These are phyloP conservation scores for Coemansia sp. DNA, from an alignment of 192 early-diverging fungal species.

Conservation along the genomic window DNA sequence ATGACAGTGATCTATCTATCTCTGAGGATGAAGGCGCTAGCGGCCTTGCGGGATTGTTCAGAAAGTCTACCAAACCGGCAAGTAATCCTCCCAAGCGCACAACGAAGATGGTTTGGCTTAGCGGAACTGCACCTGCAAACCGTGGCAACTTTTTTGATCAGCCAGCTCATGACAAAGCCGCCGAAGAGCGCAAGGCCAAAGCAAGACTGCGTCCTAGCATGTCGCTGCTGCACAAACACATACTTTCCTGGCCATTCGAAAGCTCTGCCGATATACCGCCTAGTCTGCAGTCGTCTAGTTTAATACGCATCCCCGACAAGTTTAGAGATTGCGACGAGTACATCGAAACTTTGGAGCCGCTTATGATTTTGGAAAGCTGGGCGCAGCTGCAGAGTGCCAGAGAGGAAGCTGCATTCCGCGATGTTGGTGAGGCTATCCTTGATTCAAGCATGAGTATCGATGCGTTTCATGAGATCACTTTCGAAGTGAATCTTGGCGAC, in stretches of 20 bases:
- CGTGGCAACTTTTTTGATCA: conserved; percentile 7
- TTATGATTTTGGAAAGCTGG: conserved; percentile 85
- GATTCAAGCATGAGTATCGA: conserved; percentile 65
- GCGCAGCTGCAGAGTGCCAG: conserved; percentile 71
- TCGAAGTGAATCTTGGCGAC: conserved; percentile 52
- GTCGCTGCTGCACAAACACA: conserved; percentile 56
- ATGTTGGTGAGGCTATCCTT: conserved; percentile 43
- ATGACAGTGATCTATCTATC: conserved; percentile 30
- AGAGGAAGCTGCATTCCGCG: conserved; percentile 56
- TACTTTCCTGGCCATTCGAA: conserved; percentile 65
- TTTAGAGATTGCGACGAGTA: conserved; percentile 68
- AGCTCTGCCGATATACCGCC: conserved; percentile 60
- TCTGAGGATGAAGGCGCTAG: conserved; percentile 14
- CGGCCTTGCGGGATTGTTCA: conserved; percentile 1
- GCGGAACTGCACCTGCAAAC: not conserved
- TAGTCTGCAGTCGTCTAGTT: conserved; percentile 15
- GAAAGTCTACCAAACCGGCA: conserved; percentile 28
- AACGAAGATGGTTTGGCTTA: conserved; percentile 25
- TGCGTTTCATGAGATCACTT: conserved; percentile 72
- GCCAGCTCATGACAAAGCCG: conserved; percentile 29
- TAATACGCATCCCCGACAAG: conserved; percentile 57
- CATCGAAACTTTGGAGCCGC: conserved; percentile 69
- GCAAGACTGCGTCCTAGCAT: conserved; percentile 58
- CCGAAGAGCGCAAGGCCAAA: conserved; percentile 46
- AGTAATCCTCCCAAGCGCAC: conserved; percentile 12